Conservation (phyloP, 257 asterid species). For the Ligustrum vulgare region DNA sequence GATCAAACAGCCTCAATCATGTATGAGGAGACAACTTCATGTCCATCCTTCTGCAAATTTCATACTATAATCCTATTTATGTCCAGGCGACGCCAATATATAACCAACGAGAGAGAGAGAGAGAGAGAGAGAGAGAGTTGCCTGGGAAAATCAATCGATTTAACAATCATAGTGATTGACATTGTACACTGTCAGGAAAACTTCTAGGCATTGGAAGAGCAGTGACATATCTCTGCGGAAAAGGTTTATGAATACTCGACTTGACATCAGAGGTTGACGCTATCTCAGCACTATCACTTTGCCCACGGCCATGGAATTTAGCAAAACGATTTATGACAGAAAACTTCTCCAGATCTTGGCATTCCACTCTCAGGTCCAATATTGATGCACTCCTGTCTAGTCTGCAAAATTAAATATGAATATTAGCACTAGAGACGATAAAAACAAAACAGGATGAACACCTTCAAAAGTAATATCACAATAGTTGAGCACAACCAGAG, state of each 20-base stretch:
- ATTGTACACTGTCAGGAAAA: constrained; percentile 78
- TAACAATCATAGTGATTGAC: constrained; percentile 65
- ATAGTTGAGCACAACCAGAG: constrained; percentile 1
- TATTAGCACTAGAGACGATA: constrained; percentile 8
- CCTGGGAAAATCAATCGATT: constrained; percentile 37
- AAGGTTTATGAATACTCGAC: constrained; percentile 40
- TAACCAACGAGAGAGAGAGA: too few species aligned
- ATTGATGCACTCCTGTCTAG: constrained; percentile 74
- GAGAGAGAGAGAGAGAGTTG: constrained; percentile 21
- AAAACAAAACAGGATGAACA: constrained; percentile 9
- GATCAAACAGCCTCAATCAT: constrained; percentile 41
- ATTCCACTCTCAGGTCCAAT: constrained; percentile 67
- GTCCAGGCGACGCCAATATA: constrained; percentile 38
- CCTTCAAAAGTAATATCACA: background rate
- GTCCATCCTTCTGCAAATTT: constrained; percentile 36
- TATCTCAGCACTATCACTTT: constrained; percentile 50
- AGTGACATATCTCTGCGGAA: constrained; percentile 70
- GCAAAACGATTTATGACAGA: constrained; percentile 79
- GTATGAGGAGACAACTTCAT: constrained; percentile 40
- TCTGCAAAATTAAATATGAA: constrained; percentile 40
- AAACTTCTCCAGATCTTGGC: constrained; percentile 83
- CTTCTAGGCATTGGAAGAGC: constrained; percentile 71
- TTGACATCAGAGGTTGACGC: constrained; percentile 49
- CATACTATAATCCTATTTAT: constrained; percentile 35
- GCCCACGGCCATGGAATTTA: constrained; percentile 80